Base-by-base conservation (phyloP, 345 rosid species). In the thale cress (Arabidopsis thaliana) region DNA sequence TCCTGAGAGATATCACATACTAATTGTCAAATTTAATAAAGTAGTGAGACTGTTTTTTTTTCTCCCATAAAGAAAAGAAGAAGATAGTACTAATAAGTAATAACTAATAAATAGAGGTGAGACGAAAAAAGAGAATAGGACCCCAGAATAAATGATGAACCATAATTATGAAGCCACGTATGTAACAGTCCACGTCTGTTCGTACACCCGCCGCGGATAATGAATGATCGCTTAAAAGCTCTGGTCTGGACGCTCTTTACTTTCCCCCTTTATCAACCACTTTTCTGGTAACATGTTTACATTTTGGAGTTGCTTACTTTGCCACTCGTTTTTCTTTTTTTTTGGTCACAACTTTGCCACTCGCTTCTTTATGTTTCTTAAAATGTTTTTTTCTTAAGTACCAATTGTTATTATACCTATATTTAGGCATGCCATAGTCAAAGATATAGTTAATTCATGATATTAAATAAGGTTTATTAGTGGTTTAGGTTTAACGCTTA, bases 141-240 rank as follows among this genome's bases (percentile, higher is more conserved):
- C 46, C 48, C 65, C 56, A 44, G 13, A 33, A 34, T 53, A 32
- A 33, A 53, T 73, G 77, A 13, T 1, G 57, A 42, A 73, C 77
- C 77, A 64, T 53, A 42, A n/a, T 7, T 0, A 24, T 33, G 1
- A 11, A 8, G 71, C 71, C 77, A 73, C 77, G 77, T 73, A 42
- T 66, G 0, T 53, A 4, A 22, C 5, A 30, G 22, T 16, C 41
- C 41, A 50, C 40, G 7, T 66, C 41, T 32, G 7, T 46, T 74
- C 32, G 59, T 56, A 65, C 78, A 73, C 11, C 22, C 23, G 58
- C 59, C 60, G 66, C 66, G 25, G 71, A 74, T 30, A 12, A 51
- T 32, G 50, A 74, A 9, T 5, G 72, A 59, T 65, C 72, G n/a
- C 2, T 45, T 25, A 36, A 73, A 74, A 64, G 77, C 70, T 63